Percentiles rank a stretch among this genome's conserved stretches.
These are phyloP conservation scores for Rhizopus sp. DNA, from an alignment of 371 early-diverging fungal species.

Conservation along the genomic window DNA sequence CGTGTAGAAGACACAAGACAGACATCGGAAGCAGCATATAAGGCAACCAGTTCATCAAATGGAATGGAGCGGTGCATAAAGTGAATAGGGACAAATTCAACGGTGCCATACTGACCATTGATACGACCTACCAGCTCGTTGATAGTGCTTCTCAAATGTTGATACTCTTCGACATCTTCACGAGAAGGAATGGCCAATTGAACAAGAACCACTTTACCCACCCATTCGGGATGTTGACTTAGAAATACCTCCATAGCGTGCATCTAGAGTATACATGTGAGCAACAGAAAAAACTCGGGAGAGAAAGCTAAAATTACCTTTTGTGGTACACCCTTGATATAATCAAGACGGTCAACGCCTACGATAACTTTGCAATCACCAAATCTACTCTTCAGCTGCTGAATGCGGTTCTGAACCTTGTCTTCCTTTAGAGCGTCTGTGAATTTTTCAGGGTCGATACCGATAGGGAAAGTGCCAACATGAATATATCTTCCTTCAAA, in stretches of 20 bases:
- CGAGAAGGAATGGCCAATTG: constrained; percentile 99
- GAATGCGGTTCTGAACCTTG: constrained; percentile 75
- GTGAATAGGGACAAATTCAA: constrained; percentile 98
- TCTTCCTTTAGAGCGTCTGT: constrained; percentile 73
- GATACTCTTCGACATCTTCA: constrained; percentile 97
- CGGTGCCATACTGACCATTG: constrained; percentile 91
- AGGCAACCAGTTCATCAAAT: constrained; percentile 94
- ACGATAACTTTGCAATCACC: constrained; percentile 90
- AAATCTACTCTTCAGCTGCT: constrained; percentile 82
- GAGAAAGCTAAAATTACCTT: constrained; percentile 28
- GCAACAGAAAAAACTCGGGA: background rate
- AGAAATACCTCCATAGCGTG: constrained; percentile 96
- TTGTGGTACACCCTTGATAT: constrained; percentile 99
- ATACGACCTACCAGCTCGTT: constrained; percentile 97
- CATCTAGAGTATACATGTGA: constrained; percentile 52
- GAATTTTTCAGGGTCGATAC: constrained; percentile 98
- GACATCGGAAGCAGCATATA: constrained; percentile 96
- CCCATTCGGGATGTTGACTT: constrained; percentile 89
- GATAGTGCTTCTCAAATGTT: constrained; percentile 85
- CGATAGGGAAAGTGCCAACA: constrained; percentile 99
- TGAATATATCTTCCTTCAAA: constrained; percentile 86
- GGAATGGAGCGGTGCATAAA: constrained; percentile 97
- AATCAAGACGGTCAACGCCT: constrained; percentile 99
- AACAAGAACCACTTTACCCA: constrained; percentile 92
- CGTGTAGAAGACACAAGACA: constrained; percentile 97